Base-by-base conservation (phyloP, 2,329 filamentous ascomycete genomes). In the Stemphylium lycopersici region DNA sequence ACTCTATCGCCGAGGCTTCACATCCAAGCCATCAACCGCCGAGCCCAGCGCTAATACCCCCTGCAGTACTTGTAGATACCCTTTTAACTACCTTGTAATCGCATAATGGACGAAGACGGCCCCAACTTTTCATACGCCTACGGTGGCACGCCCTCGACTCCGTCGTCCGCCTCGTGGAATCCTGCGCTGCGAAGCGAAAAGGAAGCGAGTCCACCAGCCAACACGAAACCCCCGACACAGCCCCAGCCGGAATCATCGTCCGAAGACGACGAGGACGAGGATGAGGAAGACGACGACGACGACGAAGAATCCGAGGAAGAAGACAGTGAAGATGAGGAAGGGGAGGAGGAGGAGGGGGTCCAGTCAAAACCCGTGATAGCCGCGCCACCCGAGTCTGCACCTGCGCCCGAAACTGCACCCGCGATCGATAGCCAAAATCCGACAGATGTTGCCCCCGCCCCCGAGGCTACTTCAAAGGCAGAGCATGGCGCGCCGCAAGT, bases 101-200 rank as follows among this genome's bases (percentile, higher is more conserved):
- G 43, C 63, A 61, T 62, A 63, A 76, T 75, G 72, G 70, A 70
- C 37, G 70, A 74, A 26, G 67, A 67, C 58, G 72, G 62, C 18
- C 75, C 76, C 52, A 72, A 78, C 63, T 77, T 75, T 61, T 73
- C 74, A 43, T 74, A 74, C 66, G 77, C 76, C 43, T 75, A 69
- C 61, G 62, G 61, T 37, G 67, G 65, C 53, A 56, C 59, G 15
- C 56, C 65, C 45, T 50, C 66, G 15, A 47, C 62, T 26, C 52
- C 62, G 3, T 38, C 62, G 16, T 49, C 60, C 12, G 48, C 77
- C 48, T 78, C 79, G 16, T 85, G 83, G 84, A 82, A 86, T 75
- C 83, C 83, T 39, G 83, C 83, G 16, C 70, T 83, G 56, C 75
- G 81, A 66, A 78, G 79, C 33, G 78, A 83, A 52, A 62, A 69